Evolutionary conservation across 2,329 filamentous ascomycete genomes (phyloP), one percentile per base, ranked within the genome.

Genomic region (Cladosporium sp.): DNA sequence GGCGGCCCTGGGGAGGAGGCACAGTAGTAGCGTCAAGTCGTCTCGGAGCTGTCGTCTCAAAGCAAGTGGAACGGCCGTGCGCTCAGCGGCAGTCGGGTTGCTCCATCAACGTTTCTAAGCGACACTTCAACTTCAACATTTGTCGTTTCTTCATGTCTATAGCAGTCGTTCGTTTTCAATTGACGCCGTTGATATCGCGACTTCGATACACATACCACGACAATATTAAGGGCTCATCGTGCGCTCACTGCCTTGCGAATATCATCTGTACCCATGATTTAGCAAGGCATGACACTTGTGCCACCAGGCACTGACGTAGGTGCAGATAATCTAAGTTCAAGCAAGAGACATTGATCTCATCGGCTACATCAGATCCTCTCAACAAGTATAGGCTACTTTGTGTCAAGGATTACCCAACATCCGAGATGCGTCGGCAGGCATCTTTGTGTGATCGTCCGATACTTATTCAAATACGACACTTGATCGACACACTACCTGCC

Each of bases 1-100:
- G 58, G 56, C 56, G 56, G 58, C 58, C 58, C 51, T 54, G 51
- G 51, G 51, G 51, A 54, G 51, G 51, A 54, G 51, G 51, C 28
- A 54, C 51, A 54, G 51, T 54, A 54, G 51, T 54, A 54, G 51
- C 26, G 26, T 30, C 36, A 48, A 60, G 57, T 39, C 36, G 57
- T 48, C 36, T 60, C 58, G 57, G 39, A 54, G 51, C 51, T 54
- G 28, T 54, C 51, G 39, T 21, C 36, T 43, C 49, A 53, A 58
- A 46, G 34, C 32, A 43, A 18, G 54, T 26, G 28, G 23, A 26
- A 58, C 30, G 34, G 28, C 54, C 30, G 56, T 43, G 56, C 56
- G 16, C n/a, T 43, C 32, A 58, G 56, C 56, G 49, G 46, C 25
- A 25, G 11, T 25, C 21, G 21, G 21, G 49, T 54, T 54, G 51